Evolutionary conservation across 179 eudicot species (phyloP).

Genomic region (Silene noctiflora): DNA sequence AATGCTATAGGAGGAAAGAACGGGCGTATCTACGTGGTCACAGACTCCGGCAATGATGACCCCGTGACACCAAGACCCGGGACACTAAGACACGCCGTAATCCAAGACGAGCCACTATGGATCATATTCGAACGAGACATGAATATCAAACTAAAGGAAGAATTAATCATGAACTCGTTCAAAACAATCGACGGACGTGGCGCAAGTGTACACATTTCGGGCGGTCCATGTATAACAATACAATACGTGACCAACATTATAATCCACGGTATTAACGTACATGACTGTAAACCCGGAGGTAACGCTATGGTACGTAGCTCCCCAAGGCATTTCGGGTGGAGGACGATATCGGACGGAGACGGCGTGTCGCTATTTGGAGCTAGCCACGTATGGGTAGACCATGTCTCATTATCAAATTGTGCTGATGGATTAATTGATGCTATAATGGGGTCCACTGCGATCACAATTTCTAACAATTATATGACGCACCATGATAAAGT

Average conservation of each 20-base stretch:
- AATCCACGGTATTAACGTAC: slow-evolving; percentile 57
- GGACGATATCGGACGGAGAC: slow-evolving; percentile 68
- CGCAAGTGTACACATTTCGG: slow-evolving; percentile 64
- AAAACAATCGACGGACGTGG: slow-evolving; percentile 70
- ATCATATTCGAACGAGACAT: slow-evolving; percentile 59
- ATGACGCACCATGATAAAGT: slow-evolving; percentile 70
- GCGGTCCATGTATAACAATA: slow-evolving; percentile 63
- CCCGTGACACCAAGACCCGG: slow-evolving; percentile 63
- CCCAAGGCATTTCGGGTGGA: slow-evolving; percentile 57
- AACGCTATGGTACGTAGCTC: slow-evolving; percentile 57
- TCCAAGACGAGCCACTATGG: slow-evolving; percentile 71
- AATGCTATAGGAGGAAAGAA: slow-evolving; percentile 62
- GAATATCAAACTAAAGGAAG: slow-evolving; percentile 56
- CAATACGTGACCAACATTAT: slow-evolving; percentile 61
- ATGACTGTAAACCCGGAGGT: slow-evolving; percentile 63
- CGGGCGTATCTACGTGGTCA: slow-evolving; percentile 63
- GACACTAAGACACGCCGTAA: slow-evolving; percentile 53
- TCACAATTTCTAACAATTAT: slow-evolving; percentile 60
- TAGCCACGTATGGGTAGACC: slow-evolving; percentile 69
- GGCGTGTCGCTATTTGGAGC: slow-evolving; percentile 64
- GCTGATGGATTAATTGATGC: slow-evolving; percentile 64
- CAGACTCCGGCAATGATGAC: slow-evolving; percentile 53
- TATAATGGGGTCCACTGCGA: slow-evolving; percentile 57
- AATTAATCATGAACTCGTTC: slow-evolving; percentile 62
- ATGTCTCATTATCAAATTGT: slow-evolving; percentile 56